phyloP scores from a whole-genome alignment of 1,139 yeast species.

The Sugiyamaella japonica region DNA sequence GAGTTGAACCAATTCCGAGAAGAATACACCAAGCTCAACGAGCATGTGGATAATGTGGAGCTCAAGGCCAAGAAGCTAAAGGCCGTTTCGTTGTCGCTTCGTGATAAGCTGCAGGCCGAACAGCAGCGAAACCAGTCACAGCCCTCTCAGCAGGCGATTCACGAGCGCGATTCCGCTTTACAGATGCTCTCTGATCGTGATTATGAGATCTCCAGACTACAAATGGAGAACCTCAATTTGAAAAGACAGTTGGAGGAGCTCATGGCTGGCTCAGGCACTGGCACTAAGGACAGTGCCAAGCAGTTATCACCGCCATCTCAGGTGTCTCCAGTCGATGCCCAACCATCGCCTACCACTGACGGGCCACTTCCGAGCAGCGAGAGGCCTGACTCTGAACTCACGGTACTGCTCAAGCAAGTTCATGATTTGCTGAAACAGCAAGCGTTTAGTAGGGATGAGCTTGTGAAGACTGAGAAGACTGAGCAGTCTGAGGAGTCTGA shows the following conservation, averaged over 20 bases:
- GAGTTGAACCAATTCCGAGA: conserved; percentile 22
- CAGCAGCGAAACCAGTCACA: conserved; percentile 14
- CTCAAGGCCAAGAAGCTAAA: conserved; percentile 28
- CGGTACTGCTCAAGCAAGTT: neutral
- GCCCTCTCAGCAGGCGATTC: conserved; percentile 17
- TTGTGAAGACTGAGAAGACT: too few relatives aligned
- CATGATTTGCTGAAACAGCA: conserved; percentile 7
- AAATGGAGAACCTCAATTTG: conserved; percentile 10
- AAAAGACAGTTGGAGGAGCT: conserved; percentile 2
- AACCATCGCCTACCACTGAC: neutral
- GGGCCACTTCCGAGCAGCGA: too few relatives aligned
- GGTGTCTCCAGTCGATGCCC: neutral
- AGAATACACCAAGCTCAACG: conserved; percentile 19
- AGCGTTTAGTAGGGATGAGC: too few relatives aligned
- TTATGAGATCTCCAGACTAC: conserved; percentile 14
- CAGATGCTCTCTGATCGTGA: conserved; percentile 12
- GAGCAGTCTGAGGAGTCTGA: neutral
- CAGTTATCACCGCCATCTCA: neutral
- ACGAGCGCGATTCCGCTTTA: conserved; percentile 16
- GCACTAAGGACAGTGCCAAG: too few relatives aligned
- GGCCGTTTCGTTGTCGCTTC: conserved; percentile 24
- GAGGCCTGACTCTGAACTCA: conserved; percentile 11
- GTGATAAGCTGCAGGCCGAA: conserved; percentile 21
- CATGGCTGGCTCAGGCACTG: too few relatives aligned
- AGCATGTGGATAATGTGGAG: conserved; percentile 23